Evolutionary conservation across 495 filamentous ascomycete genomes (phyloP), one percentile per base, ranked within the genome.

Genomic region (Neurospora africana): DNA sequence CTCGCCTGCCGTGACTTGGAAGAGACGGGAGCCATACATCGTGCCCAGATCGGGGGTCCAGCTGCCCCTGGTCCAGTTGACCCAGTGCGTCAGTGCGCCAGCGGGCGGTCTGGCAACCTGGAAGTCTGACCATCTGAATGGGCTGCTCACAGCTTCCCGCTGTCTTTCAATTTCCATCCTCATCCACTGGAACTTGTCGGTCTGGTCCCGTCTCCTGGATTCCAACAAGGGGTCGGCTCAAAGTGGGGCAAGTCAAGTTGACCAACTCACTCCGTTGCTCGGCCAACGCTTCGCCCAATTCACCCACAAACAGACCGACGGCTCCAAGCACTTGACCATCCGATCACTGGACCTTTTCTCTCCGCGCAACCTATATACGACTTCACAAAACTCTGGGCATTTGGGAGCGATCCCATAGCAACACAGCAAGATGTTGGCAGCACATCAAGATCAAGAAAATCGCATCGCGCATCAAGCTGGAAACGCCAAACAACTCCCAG

Each of bases 391-490:
- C 13, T 23, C 23, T 27, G 47, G 5, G 5, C 1, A 33, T 17
- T 33, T 35, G 27, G 27, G 53, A 35, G 27, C 27, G 15, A 33
- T 65, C 15, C 53, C 27, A 5, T 35, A 8, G 7, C 27, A 33
- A 65, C 7, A 65, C 27, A 17, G 15, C 27, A 65, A 61, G 53
- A 94, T 97, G 91, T 82, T 98, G 79, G 91, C 94, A 33, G 86
- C 91, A 74, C 88, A 79, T 68, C 88, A 76, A 75, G 92, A 97
- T 82, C 94, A 98, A 81, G 95, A 99, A 81, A 99, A 99, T 81
- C 87, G 85, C 35, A 90, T 93, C 75, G 82, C 78, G 67, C 92
- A 91, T 74, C 93, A 95, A 78, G 88, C 90, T 69, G 89, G 92
- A n/a, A 89, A 91, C 19, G 84, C 89, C 13, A 97, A 97, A 80